These are phyloP conservation scores for Exophiala aquamarina DNA, from an alignment of 2,329 filamentous ascomycete species.

Conservation along the genomic window DNA sequence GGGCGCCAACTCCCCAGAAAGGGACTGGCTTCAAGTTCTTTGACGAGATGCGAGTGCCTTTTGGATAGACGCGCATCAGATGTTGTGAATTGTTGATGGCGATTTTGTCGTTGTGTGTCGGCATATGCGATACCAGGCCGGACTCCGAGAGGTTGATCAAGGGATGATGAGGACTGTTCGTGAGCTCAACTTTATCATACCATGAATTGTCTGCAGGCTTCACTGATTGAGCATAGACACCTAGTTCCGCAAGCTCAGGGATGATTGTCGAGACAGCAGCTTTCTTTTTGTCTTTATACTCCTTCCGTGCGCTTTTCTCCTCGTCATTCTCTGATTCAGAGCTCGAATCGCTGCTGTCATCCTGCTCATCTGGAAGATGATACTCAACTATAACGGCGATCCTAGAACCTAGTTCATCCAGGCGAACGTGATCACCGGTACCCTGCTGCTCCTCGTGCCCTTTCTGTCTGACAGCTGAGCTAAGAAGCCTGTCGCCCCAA, in stretches of 20 bases:
- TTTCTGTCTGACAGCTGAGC: constrained; percentile 23
- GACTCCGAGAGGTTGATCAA: constrained; percentile 28
- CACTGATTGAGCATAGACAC: constrained; percentile 28
- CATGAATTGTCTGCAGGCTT: constrained; percentile 28
- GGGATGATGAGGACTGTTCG: constrained; percentile 23
- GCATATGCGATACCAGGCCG: constrained; percentile 21
- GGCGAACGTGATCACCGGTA: constrained; percentile 21
- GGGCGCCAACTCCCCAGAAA: constrained; percentile 26
- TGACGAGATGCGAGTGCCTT: constrained; percentile 26
- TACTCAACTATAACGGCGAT: constrained; percentile 29
- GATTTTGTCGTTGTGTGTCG: constrained; percentile 17
- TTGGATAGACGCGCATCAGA: constrained; percentile 29
- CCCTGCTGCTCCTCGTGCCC: constrained; percentile 24
- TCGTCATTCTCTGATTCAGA: constrained; percentile 16
- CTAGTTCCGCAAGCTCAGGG: constrained; percentile 28
- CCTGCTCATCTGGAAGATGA: constrained; percentile 22
- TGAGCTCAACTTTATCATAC: constrained; percentile 22
- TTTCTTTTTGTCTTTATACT: constrained; percentile 25
- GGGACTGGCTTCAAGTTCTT: constrained; percentile 27
- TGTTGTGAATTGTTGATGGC: constrained; percentile 25
- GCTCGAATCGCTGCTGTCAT: constrained; percentile 8
- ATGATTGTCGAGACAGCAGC: constrained; percentile 19
- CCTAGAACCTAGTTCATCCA: constrained; percentile 26
- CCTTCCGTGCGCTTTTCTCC: constrained; percentile 13
- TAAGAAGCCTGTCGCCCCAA: constrained; percentile 26